These are phyloP conservation scores for Wallacemonas sp. DNA, from an alignment of 208 protist genomes.

Conservation along the genomic window DNA sequence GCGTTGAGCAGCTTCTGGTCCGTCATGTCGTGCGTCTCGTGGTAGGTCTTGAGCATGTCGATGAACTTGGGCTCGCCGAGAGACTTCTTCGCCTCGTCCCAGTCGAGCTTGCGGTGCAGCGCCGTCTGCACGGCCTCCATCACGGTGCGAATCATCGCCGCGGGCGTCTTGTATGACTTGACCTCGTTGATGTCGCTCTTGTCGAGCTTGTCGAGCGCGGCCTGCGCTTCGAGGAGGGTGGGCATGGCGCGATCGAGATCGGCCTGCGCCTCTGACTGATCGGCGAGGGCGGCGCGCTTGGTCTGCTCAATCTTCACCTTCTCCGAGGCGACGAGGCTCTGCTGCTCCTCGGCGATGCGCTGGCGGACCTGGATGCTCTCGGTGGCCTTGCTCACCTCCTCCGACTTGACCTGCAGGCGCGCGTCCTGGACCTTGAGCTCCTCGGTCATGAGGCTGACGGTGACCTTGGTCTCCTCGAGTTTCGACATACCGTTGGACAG, in stretches of 20 bases:
- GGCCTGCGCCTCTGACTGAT: constrained; percentile 93
- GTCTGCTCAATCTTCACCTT: constrained; percentile 96
- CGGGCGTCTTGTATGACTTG: constrained; percentile 96
- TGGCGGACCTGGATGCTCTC: constrained; percentile 96
- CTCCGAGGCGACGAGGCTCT: constrained; percentile 92
- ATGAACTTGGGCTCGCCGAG: constrained; percentile 97
- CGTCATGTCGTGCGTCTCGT: constrained; percentile 96
- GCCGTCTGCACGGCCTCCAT: constrained; percentile 97
- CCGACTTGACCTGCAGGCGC: constrained; percentile 85
- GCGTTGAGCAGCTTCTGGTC: constrained; percentile 95
- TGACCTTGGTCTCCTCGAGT: constrained; percentile 92
- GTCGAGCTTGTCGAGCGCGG: constrained; percentile 96
- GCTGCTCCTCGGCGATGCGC: constrained; percentile 96
- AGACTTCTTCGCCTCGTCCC: constrained; percentile 97
- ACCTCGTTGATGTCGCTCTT: constrained; percentile 98
- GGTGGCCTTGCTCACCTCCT: constrained; percentile 86
- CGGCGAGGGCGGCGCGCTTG: constrained; percentile 85
- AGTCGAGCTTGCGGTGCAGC: constrained; percentile 92
- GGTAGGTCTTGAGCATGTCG: constrained; percentile 94
- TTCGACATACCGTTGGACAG: constrained; percentile 94
- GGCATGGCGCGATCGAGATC: constrained; percentile 97
- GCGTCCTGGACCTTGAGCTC: constrained; percentile 89
- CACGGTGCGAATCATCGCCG: constrained; percentile 94
- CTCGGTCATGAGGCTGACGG: constrained; percentile 90
- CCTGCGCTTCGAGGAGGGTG: constrained; percentile 93